phyloP scores from a whole-genome alignment of 2,329 filamentous ascomycete species.

The Escovopsis sp. region DNA sequence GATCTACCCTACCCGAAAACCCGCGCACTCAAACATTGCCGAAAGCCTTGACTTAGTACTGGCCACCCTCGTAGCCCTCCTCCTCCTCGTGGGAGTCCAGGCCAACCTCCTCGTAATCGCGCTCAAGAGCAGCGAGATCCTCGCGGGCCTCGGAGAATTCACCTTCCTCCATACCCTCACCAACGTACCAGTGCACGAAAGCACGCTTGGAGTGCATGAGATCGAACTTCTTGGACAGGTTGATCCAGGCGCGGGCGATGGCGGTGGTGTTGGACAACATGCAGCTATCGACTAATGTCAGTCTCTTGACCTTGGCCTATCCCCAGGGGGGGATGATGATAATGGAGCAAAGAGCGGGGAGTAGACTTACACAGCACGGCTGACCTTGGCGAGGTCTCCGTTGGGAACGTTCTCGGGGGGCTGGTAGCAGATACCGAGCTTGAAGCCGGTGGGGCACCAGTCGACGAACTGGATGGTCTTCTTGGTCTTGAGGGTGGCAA shows the following conservation, averaged over 20 bases:
- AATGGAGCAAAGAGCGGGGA: neutral
- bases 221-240: conserved; percentile 95
- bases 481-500: conserved; percentile 97
- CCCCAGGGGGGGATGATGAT: neutral
- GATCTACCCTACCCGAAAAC: conserved; percentile 6
- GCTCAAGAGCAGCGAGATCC: conserved; percentile 93
- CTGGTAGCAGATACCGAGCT: conserved; percentile 99
- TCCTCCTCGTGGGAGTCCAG: conserved; percentile 81
- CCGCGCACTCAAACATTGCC: conserved; percentile 4
- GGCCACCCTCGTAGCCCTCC: conserved; percentile 73
- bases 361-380: conserved; percentile 80
- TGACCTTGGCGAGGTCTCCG: conserved; percentile 93
- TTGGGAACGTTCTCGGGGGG: conserved; percentile 91
- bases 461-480: conserved; percentile 98
- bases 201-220: conserved; percentile 99
- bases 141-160: conserved; percentile 99
- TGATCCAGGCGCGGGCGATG: conserved; percentile 95
- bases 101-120: conserved; percentile 97
- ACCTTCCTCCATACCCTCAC: conserved; percentile 99
- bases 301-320: too few species aligned
- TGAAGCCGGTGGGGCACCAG: conserved; percentile 99
- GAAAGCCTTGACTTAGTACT: conserved; percentile 52
- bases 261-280: conserved; percentile 99
- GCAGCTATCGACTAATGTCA: conserved; percentile 41
- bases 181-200: conserved; percentile 99